Evolutionary conservation across 768 basidiomycete genomes (phyloP).

Genomic region (Termitomyces sp.): DNA sequence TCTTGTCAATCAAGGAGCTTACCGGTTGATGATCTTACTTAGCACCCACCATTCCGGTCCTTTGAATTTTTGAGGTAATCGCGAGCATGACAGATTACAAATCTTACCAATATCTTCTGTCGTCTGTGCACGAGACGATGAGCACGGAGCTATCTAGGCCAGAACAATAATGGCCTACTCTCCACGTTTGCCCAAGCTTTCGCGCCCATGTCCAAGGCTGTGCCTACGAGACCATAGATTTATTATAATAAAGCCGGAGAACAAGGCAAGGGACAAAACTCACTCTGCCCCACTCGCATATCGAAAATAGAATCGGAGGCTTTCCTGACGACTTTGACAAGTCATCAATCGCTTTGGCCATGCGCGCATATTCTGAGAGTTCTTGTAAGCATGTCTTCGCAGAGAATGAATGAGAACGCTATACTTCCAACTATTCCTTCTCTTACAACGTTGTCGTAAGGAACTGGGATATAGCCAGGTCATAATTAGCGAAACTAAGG

Average conservation of each 20-base stretch:
- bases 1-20: background rate
- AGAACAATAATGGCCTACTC: slow-evolving; percentile 29
- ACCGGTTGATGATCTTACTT: slow-evolving; percentile 57
- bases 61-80: background rate
- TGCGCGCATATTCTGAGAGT: slow-evolving; percentile 39
- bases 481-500: background rate
- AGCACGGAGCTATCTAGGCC: background rate
- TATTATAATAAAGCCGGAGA: background rate
- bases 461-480: slow-evolving; percentile 28
- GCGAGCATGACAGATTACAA: background rate
- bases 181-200: slow-evolving; percentile 61
- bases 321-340: slow-evolving; percentile 41
- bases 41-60: slow-evolving; percentile 48
- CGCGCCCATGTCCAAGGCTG: slow-evolving; percentile 46
- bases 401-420: background rate
- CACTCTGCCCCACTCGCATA: slow-evolving; percentile 68
- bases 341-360: slow-evolving; percentile 53
- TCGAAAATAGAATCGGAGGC: slow-evolving; percentile 50
- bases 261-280: slow-evolving; percentile 5
- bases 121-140: slow-evolving; percentile 28
- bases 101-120: slow-evolving; percentile 40
- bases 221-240: slow-evolving; percentile 25
- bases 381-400: background rate
- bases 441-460: slow-evolving; percentile 51
- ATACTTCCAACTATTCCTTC: slow-evolving; percentile 51